Base-by-base conservation (phyloP, 2,329 filamentous ascomycete genomes). In the Fusarium sp. region DNA sequence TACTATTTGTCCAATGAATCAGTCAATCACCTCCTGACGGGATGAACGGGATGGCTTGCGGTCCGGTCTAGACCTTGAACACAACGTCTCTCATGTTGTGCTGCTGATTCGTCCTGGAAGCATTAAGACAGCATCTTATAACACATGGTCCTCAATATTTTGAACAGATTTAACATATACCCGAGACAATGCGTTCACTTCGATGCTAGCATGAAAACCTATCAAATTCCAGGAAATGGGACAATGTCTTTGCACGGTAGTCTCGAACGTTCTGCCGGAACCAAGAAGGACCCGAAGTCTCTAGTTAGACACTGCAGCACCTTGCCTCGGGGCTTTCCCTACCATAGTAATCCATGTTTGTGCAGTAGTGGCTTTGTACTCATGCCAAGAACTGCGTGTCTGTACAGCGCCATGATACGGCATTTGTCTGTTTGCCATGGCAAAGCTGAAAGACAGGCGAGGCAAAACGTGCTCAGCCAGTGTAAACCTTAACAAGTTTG, bases 331-430 rank as follows among this genome's bases (percentile, higher is more conserved):
- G 31, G 40, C 37, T 52, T 26, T 44, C 50, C 31, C 9, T 23
- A 49, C 30, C 54, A 54, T 51, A 28, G 38, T 30, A 50, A 11
- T 4, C 16, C 49, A 36, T 16, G 23, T 46, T 38, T 52, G 18
- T 56, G 62, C 65, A 54, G 33, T 55, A 45, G 49, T 31, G 52
- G 34, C 36, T 44, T 45, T 44, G 12, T 26, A 47, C 30, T 16
- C 18, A 26, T 40, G 34, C 38, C 13, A 38, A 46, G 6, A 20
- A 18, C 30, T 49, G 30, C 31, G 26, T 31, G 28, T 18, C 23
- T 23, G 23, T 23, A 23, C 6, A 23, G 23, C 46, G 10, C 11
- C 23, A 11, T 34, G 59, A 36, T 26, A 57, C n/a, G 20, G 37
- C 20, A 49, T 23, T 38, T 20, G 36, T n/a, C 15, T 34, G 37